Evolutionary conservation across 345 rosid species (phyloP).

Genomic region (Moringa oleifera): DNA sequence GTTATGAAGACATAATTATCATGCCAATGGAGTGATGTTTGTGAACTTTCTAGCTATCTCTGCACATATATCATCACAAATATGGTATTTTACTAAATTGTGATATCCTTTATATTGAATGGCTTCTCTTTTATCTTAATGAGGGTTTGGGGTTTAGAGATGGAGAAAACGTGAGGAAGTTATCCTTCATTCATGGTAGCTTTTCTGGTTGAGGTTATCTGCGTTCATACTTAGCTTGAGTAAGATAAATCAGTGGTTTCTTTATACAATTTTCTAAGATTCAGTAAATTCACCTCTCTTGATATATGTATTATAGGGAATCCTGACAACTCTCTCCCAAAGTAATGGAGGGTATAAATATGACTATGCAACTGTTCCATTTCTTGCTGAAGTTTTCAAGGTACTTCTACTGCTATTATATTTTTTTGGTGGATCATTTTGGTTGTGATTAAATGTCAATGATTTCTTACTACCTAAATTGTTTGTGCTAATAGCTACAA

Average conservation of each 20-base stretch:
- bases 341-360: slow-evolving; percentile 73
- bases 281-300: neutral
- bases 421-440: neutral
- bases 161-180: neutral
- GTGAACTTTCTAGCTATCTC: too few species aligned
- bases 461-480: neutral
- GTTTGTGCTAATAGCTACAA: neutral
- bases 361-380: slow-evolving; percentile 93
- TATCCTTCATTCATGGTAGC: neutral
- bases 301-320: slow-evolving; percentile 47
- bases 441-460: neutral
- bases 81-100: too few species aligned
- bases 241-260: neutral
- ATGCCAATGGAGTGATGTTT: too few species aligned
- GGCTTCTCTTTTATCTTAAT: too few species aligned
- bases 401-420: slow-evolving; percentile 21
- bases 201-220: neutral
- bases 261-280: neutral
- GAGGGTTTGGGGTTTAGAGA: neutral
- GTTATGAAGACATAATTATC: too few species aligned
- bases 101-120: neutral
- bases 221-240: neutral
- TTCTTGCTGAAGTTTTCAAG: slow-evolving; percentile 92
- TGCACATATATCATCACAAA: too few species aligned
- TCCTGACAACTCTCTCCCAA: slow-evolving; percentile 88